Percentiles rank a stretch among this genome's conserved stretches.
Conservation (phyloP, 192 early-diverging fungal genomes). For the Lunasporangiospora selenospora region DNA sequence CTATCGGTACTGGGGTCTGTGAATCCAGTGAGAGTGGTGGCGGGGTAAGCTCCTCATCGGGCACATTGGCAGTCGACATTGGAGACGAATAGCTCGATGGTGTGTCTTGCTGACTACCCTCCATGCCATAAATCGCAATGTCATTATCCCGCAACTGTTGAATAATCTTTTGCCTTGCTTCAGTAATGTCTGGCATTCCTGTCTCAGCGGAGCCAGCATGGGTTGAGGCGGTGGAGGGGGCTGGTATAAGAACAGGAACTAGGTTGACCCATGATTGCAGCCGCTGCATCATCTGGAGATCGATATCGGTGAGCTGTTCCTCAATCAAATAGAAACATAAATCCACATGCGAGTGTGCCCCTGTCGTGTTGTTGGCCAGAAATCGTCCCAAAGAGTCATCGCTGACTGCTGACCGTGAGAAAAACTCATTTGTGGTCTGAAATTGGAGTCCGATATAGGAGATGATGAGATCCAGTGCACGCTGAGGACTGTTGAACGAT, state of each 20-base stretch:
- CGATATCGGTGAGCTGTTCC: constrained; percentile 11
- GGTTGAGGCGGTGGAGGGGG: too few relatives aligned
- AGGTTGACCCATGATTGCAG: constrained; percentile 32
- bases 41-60: constrained; percentile 13
- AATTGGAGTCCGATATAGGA: constrained; percentile 31
- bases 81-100: background rate
- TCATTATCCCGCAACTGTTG: constrained; percentile 12
- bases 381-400: constrained; percentile 38
- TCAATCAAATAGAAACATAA: constrained; percentile 28
- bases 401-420: constrained; percentile 18
- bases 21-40: constrained; percentile 7
- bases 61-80: background rate
- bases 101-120: background rate
- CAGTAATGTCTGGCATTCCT: background rate
- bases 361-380: constrained; percentile 33
- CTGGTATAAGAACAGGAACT: constrained; percentile 18
- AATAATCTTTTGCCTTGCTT: constrained; percentile 6
- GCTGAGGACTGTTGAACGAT: constrained; percentile 20
- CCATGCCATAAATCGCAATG: constrained; percentile 20
- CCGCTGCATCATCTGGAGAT: constrained; percentile 17
- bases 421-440: constrained; percentile 30
- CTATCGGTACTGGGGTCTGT: background rate
- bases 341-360: constrained; percentile 37
- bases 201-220: background rate
- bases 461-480: constrained; percentile 25